Conservation (phyloP, 106 monocot species). For the Vanilla planifolia region DNA sequence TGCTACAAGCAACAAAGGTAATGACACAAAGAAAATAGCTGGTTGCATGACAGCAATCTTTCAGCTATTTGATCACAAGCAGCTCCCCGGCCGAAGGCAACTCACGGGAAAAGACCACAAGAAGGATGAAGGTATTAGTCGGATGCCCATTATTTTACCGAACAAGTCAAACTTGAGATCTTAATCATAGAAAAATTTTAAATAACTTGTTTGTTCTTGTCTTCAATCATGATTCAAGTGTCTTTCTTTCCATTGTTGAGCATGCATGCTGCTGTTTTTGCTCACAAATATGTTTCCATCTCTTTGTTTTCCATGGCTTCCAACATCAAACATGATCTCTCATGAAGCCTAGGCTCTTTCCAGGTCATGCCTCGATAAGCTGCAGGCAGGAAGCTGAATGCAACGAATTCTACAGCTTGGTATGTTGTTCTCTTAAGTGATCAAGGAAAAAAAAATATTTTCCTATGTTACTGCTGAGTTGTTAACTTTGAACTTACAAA, state of each 20-base stretch:
- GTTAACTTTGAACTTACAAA: not conserved
- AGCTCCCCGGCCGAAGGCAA: slow-evolving; percentile 33
- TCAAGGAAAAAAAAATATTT: not conserved
- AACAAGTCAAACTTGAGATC: not conserved
- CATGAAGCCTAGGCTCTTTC: not conserved
- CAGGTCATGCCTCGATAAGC: not conserved
- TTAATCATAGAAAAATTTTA: not conserved
- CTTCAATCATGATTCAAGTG: not conserved
- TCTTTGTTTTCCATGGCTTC: not conserved
- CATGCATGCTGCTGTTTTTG: too few relatives aligned
- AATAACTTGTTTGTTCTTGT: not conserved
- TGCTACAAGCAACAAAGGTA: slow-evolving; percentile 42
- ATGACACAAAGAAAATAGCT: slow-evolving; percentile 47
- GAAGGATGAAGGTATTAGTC: slow-evolving; percentile 35
- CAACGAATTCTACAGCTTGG: not conserved
- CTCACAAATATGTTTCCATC: too few relatives aligned
- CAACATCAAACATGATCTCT: not conserved
- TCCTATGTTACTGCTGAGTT: not conserved
- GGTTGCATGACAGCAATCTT: slow-evolving; percentile 84
- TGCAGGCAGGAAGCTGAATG: not conserved
- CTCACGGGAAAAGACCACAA: slow-evolving; percentile 15
- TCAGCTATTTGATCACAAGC: slow-evolving; percentile 70
- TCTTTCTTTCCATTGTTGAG: too few relatives aligned
- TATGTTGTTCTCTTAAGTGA: not conserved
- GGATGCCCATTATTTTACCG: not conserved